Evolutionary conservation across 2,329 filamentous ascomycete species (phyloP).

Genomic region (Ceratocystis lukuohia): DNA sequence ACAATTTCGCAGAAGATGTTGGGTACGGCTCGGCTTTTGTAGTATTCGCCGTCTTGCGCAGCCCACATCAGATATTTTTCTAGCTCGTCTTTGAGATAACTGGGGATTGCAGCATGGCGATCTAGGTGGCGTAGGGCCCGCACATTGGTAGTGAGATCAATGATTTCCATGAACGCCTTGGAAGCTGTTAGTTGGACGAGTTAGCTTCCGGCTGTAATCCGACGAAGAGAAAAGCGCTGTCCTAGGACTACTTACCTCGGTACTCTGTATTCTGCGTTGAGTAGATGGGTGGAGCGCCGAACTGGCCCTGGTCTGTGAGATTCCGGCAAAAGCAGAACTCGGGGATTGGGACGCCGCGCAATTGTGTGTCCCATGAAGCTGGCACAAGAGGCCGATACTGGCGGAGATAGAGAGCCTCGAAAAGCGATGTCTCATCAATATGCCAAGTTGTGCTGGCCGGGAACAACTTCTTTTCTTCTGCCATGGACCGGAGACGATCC

Average conservation of each 20-base stretch:
- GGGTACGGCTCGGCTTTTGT: slow-evolving; percentile 27
- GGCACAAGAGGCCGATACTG: slow-evolving; percentile 32
- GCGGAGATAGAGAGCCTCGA: slow-evolving; percentile 32
- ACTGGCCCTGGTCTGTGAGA: slow-evolving; percentile 22
- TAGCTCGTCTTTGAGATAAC: slow-evolving; percentile 27
- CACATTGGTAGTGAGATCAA: slow-evolving; percentile 30
- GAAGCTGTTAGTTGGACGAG: slow-evolving; percentile 26
- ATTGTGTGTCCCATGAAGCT: slow-evolving; percentile 26
- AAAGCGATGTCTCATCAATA: slow-evolving; percentile 34
- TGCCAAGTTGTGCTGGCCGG: slow-evolving; percentile 38
- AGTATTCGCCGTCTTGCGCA: slow-evolving; percentile 30
- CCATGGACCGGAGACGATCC: slow-evolving; percentile 29
- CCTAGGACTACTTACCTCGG: slow-evolving; percentile 24
- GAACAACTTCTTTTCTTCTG: slow-evolving; percentile 31
- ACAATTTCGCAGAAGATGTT: slow-evolving; percentile 30
- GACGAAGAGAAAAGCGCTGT: neutral
- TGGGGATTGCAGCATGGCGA: slow-evolving; percentile 25
- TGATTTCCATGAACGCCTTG: slow-evolving; percentile 28
- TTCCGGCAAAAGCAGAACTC: slow-evolving; percentile 27
- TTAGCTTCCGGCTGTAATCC: neutral
- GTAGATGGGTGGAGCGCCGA: slow-evolving; percentile 29
- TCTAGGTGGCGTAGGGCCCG: slow-evolving; percentile 28
- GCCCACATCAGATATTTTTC: slow-evolving; percentile 31
- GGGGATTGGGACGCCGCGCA: slow-evolving; percentile 27
- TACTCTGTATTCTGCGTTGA: slow-evolving; percentile 28